phyloP scores from a whole-genome alignment of 2,329 filamentous ascomycete species.

The Nothophoma quercina region DNA sequence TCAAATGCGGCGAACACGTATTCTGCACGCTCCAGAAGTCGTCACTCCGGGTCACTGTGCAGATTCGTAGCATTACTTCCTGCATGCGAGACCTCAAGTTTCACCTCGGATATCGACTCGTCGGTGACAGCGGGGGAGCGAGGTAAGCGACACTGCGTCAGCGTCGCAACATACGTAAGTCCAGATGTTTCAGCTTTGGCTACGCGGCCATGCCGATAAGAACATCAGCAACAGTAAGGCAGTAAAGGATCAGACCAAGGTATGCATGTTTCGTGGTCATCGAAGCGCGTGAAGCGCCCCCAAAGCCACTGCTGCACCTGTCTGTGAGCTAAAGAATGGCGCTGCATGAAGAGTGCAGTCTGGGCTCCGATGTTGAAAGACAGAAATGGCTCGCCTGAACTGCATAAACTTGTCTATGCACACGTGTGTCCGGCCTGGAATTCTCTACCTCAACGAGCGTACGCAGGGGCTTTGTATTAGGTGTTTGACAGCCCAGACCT shows the following conservation, averaged over 20 bases:
- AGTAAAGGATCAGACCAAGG: neutral
- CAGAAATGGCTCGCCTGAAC: too few species aligned
- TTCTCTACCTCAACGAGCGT: too few species aligned
- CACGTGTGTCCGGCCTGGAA: too few species aligned
- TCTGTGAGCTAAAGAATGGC: too few species aligned
- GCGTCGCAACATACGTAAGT: conserved; percentile 2
- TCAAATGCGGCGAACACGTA: neutral
- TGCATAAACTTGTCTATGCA: too few species aligned
- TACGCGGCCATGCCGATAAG: conserved; percentile 4
- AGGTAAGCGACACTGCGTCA: conserved; percentile 18
- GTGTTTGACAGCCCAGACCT: too few species aligned
- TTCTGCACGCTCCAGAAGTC: conserved; percentile 2
- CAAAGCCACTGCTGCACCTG: neutral
- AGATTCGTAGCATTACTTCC: neutral
- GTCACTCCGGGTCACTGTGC: neutral
- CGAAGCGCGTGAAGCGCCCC: neutral
- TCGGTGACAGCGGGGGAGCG: conserved; percentile 1
- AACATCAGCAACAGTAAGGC: neutral
- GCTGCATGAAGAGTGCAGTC: too few species aligned
- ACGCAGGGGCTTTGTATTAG: too few species aligned
- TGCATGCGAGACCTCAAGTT: neutral
- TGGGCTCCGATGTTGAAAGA: too few species aligned
- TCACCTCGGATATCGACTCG: conserved; percentile 1
- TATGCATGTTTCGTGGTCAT: neutral
- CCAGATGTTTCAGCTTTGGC: conserved; percentile 2